phyloP scores from a whole-genome alignment of 495 filamentous ascomycete species.

The Aspergillus wentii region DNA sequence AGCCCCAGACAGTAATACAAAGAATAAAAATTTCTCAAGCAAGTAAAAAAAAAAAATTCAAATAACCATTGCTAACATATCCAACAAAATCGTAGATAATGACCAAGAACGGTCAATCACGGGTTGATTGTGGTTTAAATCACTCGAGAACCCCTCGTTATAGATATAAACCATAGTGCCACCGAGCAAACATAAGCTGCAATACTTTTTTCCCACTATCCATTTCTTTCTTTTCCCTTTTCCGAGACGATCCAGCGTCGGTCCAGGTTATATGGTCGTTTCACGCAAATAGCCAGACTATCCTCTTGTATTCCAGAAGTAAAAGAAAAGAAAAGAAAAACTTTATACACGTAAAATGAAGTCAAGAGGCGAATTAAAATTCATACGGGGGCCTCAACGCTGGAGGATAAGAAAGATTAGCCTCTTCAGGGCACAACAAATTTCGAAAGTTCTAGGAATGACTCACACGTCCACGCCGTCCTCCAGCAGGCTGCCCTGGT shows the following conservation, averaged over 20 bases:
- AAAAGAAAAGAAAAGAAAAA: slow-evolving; percentile 18
- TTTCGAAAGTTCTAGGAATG: slow-evolving; percentile 4
- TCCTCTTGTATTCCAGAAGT: slow-evolving; percentile 20
- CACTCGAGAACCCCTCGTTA: too few species aligned
- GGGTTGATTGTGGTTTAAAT: too few species aligned
- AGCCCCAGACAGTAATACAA: too few species aligned
- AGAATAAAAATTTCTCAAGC: too few species aligned
- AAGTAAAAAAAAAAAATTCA: too few species aligned
- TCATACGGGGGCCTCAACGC: slow-evolving; percentile 27
- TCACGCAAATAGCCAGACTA: slow-evolving; percentile 32
- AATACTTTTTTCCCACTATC: slow-evolving; percentile 19
- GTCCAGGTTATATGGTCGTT: slow-evolving; percentile 28
- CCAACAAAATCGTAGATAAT: too few species aligned
- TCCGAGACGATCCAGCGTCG: slow-evolving; percentile 46
- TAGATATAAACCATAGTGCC: slow-evolving; percentile 1
- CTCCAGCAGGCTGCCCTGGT: slow-evolving; percentile 40
- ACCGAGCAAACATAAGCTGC: slow-evolving; percentile 1
- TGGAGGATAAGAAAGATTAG: slow-evolving; percentile 13
- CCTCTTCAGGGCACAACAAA: background rate
- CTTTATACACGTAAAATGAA: slow-evolving; percentile 42
- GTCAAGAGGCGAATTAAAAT: slow-evolving; percentile 27
- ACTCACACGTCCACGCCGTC: slow-evolving; percentile 48
- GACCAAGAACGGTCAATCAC: too few species aligned
- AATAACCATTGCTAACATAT: too few species aligned
- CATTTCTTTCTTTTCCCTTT: slow-evolving; percentile 19